Evolutionary conservation across 768 basidiomycete genomes (phyloP).

Genomic region (Phlegmacium glaucopus): DNA sequence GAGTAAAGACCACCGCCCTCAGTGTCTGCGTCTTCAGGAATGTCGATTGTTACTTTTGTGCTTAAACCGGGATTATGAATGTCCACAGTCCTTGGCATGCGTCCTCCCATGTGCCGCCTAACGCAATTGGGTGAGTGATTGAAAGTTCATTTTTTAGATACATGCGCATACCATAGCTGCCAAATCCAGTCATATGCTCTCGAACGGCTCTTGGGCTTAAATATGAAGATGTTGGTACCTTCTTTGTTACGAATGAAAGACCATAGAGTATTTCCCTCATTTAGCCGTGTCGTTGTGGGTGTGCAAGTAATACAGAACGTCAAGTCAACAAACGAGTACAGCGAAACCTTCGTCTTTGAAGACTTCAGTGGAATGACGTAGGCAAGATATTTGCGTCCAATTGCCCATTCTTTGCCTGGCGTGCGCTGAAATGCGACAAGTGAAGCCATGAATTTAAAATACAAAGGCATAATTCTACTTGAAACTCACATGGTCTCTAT

Average conservation of each 20-base stretch:
- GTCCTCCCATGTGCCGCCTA: constrained; percentile 73
- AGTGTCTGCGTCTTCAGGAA: constrained; percentile 47
- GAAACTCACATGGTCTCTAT: constrained; percentile 72
- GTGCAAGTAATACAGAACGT: constrained; percentile 75
- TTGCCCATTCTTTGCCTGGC: constrained; percentile 65
- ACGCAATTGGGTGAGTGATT: background rate
- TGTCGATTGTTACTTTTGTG: constrained; percentile 63
- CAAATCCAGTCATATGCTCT: constrained; percentile 88
- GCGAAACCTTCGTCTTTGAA: constrained; percentile 62
- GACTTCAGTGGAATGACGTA: constrained; percentile 73
- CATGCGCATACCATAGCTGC: constrained; percentile 64
- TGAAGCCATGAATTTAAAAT: constrained; percentile 6
- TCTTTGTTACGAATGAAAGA: constrained; percentile 49
- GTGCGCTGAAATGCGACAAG: constrained; percentile 37
- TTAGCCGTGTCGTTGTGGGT: constrained; percentile 42
- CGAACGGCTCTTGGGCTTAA: constrained; percentile 76
- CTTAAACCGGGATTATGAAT: constrained; percentile 67
- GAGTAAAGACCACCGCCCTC: constrained; percentile 38
- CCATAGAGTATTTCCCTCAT: constrained; percentile 38
- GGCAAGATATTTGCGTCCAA: constrained; percentile 73
- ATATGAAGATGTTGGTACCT: constrained; percentile 84
- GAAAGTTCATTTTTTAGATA: background rate
- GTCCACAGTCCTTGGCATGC: constrained; percentile 66
- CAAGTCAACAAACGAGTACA: constrained; percentile 86
- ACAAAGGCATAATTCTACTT: background rate